These are phyloP conservation scores for Cnidoscolus chayamansa DNA, from an alignment of 441 rosid genomes.

Conservation along the genomic window DNA sequence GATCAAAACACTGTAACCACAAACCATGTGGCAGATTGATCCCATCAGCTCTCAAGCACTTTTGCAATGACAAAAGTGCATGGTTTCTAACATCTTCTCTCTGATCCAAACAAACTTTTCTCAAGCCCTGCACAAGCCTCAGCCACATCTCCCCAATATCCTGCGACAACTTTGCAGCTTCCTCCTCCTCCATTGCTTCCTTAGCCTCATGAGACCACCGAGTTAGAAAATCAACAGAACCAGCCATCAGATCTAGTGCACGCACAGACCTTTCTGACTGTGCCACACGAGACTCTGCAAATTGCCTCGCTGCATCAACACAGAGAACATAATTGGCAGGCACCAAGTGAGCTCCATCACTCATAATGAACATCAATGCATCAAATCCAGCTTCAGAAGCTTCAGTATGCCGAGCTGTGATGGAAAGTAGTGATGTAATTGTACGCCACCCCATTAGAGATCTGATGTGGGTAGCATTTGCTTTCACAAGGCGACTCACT, in stretches of 20 bases:
- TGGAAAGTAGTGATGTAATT: conserved; percentile 76
- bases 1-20: conserved; percentile 85
- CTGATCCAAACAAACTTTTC: conserved; percentile 98
- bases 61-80: conserved; percentile 75
- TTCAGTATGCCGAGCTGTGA: conserved; percentile 94
- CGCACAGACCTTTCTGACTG: conserved; percentile 80
- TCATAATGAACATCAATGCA: conserved; percentile 73
- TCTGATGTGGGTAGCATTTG: conserved; percentile 88
- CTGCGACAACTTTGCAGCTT: conserved; percentile 51
- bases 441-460: conserved; percentile 94
- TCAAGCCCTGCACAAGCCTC: conserved; percentile 83
- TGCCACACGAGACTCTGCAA: conserved; percentile 96
- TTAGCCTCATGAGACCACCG: conserved; percentile 67
- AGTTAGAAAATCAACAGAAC: conserved; percentile 67
- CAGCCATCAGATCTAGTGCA: conserved; percentile 81
- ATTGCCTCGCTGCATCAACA: conserved; percentile 85
- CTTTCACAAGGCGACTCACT: conserved; percentile 92
- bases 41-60: conserved; percentile 68
- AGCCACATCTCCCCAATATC: conserved; percentile 97
- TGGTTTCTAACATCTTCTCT: conserved; percentile 92
- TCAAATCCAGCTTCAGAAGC: conserved; percentile 95
- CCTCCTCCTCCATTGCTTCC: conserved; percentile 71
- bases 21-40: conserved; percentile 57
- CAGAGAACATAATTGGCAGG: conserved; percentile 80
- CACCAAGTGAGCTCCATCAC: conserved; percentile 67